Evolutionary conservation across 1,284 basidiomycete species (phyloP).

Genomic region (Sporisorium reilianum): DNA sequence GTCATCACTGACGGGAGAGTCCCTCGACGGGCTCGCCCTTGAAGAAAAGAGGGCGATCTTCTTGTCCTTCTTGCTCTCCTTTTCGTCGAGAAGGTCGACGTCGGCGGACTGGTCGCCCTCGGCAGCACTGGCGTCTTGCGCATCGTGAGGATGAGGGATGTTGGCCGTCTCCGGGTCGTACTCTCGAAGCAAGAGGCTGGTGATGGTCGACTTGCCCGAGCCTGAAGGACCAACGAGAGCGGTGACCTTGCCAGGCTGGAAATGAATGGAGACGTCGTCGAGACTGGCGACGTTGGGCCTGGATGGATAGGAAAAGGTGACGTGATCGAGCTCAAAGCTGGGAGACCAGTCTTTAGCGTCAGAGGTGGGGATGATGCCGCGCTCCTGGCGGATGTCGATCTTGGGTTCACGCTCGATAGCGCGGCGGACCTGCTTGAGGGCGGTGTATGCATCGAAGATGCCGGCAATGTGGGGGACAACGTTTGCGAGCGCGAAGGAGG

Average conservation of each 20-base stretch:
- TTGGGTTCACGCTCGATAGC: constrained; percentile 63
- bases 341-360: constrained; percentile 40
- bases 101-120: constrained; percentile 14
- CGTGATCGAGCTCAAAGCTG: constrained; percentile 53
- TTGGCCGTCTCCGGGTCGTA: constrained; percentile 70
- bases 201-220: constrained; percentile 70
- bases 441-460: constrained; percentile 58
- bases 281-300: constrained; percentile 59
- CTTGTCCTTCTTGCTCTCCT: constrained; percentile 17
- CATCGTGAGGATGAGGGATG: constrained; percentile 46
- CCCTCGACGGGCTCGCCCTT: constrained; percentile 13
- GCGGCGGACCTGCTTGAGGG: constrained; percentile 54
- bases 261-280: constrained; percentile 51
- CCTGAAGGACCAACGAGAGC: constrained; percentile 69
- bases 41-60: constrained; percentile 6
- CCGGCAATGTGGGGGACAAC: constrained; percentile 62
- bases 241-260: constrained; percentile 64
- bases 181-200: constrained; percentile 70
- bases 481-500: constrained; percentile 64
- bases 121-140: constrained; percentile 19
- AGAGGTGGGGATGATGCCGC: constrained; percentile 36
- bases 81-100: background rate
- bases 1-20: constrained; percentile 14
- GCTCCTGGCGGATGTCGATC: constrained; percentile 61
- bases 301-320: constrained; percentile 66